Conservation (phyloP, 2,329 filamentous ascomycete species). For the Monilinia laxa region DNA sequence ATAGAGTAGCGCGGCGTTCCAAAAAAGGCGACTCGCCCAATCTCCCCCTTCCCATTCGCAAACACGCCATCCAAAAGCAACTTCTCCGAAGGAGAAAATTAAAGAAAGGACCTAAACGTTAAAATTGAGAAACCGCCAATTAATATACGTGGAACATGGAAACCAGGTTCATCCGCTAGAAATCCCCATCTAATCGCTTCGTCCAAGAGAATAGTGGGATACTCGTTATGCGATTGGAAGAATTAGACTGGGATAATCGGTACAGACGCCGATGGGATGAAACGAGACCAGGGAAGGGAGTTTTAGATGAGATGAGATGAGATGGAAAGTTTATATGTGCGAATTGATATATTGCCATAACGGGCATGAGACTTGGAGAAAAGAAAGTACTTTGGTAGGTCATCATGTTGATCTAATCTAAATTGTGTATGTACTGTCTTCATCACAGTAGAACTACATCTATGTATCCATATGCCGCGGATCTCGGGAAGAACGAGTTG, state of each 20-base stretch:
- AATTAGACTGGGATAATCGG: neutral
- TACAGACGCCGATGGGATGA: slow-evolving; percentile 14
- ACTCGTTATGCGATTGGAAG: neutral
- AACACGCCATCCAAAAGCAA: neutral
- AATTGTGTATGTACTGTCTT: neutral
- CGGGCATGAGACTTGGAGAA: too few species aligned
- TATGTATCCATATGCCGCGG: too few species aligned
- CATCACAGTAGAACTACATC: too few species aligned
- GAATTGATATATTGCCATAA: too few species aligned
- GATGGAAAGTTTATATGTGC: neutral
- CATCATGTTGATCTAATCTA: too few species aligned
- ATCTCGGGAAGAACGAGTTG: too few species aligned
- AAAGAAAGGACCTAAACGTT: neutral
- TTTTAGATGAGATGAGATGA: slow-evolving; percentile 13
- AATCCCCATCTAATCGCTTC: neutral
- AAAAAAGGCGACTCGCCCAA: slow-evolving; percentile 1
- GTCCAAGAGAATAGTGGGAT: neutral
- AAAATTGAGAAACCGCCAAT: slow-evolving; percentile 5
- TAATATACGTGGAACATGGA: neutral
- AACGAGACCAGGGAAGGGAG: slow-evolving; percentile 1
- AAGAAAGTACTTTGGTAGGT: too few species aligned
- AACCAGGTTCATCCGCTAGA: neutral
- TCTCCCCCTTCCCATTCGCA: too few species aligned
- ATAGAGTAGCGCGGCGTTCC: neutral
- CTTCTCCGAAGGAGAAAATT: neutral